A percentile compares a stretch with the other conserved stretches of the same genome.
Conservation (phyloP, 148 eudicot species). For the Chenopodium suecicum region DNA sequence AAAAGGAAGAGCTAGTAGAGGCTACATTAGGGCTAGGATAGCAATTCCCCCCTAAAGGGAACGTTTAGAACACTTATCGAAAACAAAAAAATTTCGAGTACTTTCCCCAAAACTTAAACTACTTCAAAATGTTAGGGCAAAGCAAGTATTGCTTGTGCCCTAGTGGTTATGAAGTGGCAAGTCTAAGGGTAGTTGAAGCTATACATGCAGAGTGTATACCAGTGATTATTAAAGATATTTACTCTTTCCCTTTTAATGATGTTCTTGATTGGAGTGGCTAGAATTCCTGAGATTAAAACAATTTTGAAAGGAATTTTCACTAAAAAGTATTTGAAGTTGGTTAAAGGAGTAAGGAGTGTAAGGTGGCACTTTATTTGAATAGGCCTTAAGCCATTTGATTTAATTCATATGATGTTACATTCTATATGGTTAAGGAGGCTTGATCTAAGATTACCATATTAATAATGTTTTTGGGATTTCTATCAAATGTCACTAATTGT, state of each 20-base stretch:
- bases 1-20: no score
- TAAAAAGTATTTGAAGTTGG: slow-evolving; percentile 31
- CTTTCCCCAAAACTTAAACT: slow-evolving; percentile 42
- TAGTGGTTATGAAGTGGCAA: slow-evolving; percentile 63
- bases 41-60: no score
- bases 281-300: slow-evolving; percentile 44
- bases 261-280: slow-evolving; percentile 47
- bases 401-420: slow-evolving; percentile 53
- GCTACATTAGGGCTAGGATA: no score
- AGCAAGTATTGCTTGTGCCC: slow-evolving; percentile 58
- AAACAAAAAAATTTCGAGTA: slow-evolving; percentile 26
- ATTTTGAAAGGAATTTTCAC: slow-evolving; percentile 32
- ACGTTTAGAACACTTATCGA: no score
- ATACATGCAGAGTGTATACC: slow-evolving; percentile 56
- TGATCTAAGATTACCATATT: slow-evolving; percentile 22
- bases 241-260: slow-evolving; percentile 51
- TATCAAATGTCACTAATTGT: not conserved
- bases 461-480: not conserved
- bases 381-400: slow-evolving; percentile 40
- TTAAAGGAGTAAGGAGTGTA: slow-evolving; percentile 34
- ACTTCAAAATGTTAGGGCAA: slow-evolving; percentile 37
- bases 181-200: slow-evolving; percentile 57
- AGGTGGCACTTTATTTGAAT: slow-evolving; percentile 47
- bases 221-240: slow-evolving; percentile 48
- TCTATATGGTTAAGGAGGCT: slow-evolving; percentile 57